Conservation (phyloP, 2,329 filamentous ascomycete species). For the Venturia aucupariae region DNA sequence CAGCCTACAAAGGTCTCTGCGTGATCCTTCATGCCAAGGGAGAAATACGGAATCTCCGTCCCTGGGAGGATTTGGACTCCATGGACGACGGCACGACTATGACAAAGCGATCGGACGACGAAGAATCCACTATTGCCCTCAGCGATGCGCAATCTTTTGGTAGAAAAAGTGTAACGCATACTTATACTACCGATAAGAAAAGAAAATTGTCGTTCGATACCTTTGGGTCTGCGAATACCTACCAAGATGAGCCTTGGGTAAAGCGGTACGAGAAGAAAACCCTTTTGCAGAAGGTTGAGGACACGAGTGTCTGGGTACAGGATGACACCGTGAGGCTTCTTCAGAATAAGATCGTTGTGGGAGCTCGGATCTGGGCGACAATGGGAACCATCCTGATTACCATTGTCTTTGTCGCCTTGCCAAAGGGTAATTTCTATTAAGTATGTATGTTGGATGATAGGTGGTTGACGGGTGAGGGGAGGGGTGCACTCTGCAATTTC, state of each 20-base stretch:
- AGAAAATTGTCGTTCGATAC: conserved; percentile 21
- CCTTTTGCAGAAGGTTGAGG: conserved; percentile 24
- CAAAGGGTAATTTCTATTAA: conserved; percentile 9
- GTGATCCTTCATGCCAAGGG: conserved; percentile 25
- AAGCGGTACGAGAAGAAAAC: conserved; percentile 21
- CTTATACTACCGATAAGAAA: neutral
- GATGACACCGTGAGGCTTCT: conserved; percentile 25
- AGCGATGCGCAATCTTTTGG: conserved; percentile 2
- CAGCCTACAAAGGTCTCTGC: conserved; percentile 31
- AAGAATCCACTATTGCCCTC: conserved; percentile 15
- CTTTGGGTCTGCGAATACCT: conserved; percentile 29
- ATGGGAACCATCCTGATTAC: conserved; percentile 25
- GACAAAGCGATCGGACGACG: conserved; percentile 5
- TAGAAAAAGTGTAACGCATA: neutral
- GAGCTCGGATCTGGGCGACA: conserved; percentile 28
- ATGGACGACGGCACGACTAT: neutral
- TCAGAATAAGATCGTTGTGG: conserved; percentile 29
- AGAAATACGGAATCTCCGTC: conserved; percentile 27
- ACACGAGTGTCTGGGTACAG: conserved; percentile 24
- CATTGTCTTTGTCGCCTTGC: conserved; percentile 20
- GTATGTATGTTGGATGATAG: too few relatives aligned
- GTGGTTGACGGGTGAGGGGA: too few relatives aligned
- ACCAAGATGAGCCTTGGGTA: conserved; percentile 26
- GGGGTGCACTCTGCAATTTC: too few relatives aligned
- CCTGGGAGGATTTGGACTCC: conserved; percentile 30